These are phyloP conservation scores for Flaveria linearis DNA, from an alignment of 129 eudicot genomes.

Conservation along the genomic window DNA sequence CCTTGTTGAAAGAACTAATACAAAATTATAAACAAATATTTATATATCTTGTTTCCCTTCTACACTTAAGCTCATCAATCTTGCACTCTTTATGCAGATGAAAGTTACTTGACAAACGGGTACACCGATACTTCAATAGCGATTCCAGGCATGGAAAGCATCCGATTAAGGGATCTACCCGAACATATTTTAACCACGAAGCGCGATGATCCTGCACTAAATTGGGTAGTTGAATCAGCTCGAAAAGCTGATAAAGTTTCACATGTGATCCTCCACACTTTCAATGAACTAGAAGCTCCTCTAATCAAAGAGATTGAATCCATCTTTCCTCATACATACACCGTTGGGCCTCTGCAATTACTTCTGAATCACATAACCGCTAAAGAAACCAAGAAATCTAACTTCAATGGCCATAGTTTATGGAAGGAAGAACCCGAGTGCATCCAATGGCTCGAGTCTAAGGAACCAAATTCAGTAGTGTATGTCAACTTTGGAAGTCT, in stretches of 20 bases:
- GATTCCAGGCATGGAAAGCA: constrained; percentile 50
- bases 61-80: background rate
- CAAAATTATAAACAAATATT: no score
- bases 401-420: constrained; percentile 21
- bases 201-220: constrained; percentile 37
- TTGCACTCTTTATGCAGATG: constrained; percentile 37
- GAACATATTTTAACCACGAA: constrained; percentile 41
- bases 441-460: constrained; percentile 32
- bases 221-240: constrained; percentile 19
- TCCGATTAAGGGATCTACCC: constrained; percentile 53
- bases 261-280: constrained; percentile 53
- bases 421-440: constrained; percentile 38
- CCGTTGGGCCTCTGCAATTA: constrained; percentile 50
- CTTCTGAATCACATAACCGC: constrained; percentile 31
- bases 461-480: constrained; percentile 20
- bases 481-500: constrained; percentile 39
- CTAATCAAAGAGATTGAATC: constrained; percentile 29
- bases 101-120: constrained; percentile 50
- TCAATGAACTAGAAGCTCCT: constrained; percentile 49
- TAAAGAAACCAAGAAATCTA: background rate
- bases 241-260: constrained; percentile 25
- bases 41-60: no score
- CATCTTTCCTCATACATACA: constrained; percentile 33
- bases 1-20: no score
- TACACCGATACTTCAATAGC: constrained; percentile 44